A percentile compares a stretch with the other conserved stretches of the same genome.
Evolutionary conservation across 2,329 filamentous ascomycete genomes (phyloP).

Genomic region (Beauveria asiatica): DNA sequence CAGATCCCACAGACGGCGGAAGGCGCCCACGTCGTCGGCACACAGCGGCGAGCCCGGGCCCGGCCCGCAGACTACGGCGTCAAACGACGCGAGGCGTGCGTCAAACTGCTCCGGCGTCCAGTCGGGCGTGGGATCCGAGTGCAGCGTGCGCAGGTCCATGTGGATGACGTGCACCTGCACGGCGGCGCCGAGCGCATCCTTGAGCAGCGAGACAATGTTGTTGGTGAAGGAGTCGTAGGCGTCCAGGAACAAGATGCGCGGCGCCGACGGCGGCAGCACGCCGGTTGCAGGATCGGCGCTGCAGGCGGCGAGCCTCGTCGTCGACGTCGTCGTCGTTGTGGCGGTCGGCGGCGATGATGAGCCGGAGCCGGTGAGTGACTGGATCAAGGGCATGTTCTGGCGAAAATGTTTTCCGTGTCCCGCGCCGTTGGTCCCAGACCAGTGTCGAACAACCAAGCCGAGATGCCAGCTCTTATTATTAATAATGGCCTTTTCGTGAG

Average conservation of each 20-base stretch:
- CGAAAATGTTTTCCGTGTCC: background rate
- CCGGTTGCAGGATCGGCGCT: background rate
- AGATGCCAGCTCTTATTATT: background rate
- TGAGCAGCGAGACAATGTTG: conserved; percentile 80
- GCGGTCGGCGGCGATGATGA: conserved; percentile 2
- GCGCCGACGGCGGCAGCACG: background rate
- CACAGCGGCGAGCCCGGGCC: conserved; percentile 75
- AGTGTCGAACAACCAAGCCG: background rate
- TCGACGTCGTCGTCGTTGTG: background rate
- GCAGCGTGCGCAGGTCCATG: conserved; percentile 43
- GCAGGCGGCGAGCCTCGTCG: background rate
- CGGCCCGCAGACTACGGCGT: conserved; percentile 83
- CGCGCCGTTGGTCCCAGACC: background rate
- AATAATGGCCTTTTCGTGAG: no score
- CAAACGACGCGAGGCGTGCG: conserved; percentile 47
- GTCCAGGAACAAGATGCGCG: conserved; percentile 75
- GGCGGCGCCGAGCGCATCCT: conserved; percentile 56
- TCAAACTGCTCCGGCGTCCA: conserved; percentile 37
- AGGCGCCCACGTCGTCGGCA: conserved; percentile 70
- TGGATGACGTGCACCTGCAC: conserved; percentile 44
- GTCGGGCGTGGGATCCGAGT: conserved; percentile 49
- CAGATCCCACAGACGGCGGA: conserved; percentile 66
- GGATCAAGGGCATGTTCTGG: conserved; percentile 9
- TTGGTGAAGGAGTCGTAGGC: conserved; percentile 96
- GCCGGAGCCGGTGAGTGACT: conserved; percentile 3